Base-by-base conservation (phyloP, 352 stramenopile species). In the Pythium monospermum region DNA sequence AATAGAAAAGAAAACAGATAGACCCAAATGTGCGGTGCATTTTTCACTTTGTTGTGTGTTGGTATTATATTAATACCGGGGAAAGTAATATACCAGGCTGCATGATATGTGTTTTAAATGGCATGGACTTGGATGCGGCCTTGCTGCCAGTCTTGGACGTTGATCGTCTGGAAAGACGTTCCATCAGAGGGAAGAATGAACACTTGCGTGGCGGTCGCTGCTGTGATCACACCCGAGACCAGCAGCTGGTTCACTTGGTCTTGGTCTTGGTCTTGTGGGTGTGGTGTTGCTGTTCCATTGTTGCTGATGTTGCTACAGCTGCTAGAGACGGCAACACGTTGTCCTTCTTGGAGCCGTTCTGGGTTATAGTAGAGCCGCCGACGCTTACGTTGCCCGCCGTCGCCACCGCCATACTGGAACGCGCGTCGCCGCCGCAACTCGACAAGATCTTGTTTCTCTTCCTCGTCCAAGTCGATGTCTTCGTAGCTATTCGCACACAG, bases 261-360 rank as follows among this genome's bases (percentile, higher is more conserved):
- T 4, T 18, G 26, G 6, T 50, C 30, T 16, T 36, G 21, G 22
- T 25, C 13, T 43, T 53, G 26, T 55, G 21, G 19, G 27, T 22
- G 7, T n/a, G 8, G n/a, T 31, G 25, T 10, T 21, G 31, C 53
- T 27, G 46, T 50, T 35, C 16, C 6, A 5, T 6, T 19, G 26
- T 8, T 56, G 47, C 38, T 56, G 47, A 30, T 15, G 49, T 46
- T 7, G 32, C 43, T 2, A 15, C 15, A 15, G n/a, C 37, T 10
- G 30, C 30, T 15, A 47, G 11, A 76, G 32, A 87, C 71, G 4
- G 71, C 57, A 3, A 87, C 57, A 18, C 74, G 44, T 22, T 85
- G 71, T n/a, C 76, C 76, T 51, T 85, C 76, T 33, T 77, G 67
- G 32, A 87, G 56, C 64, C 82, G 68, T 19, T 38, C 48, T 13